Percentiles rank a stretch among this genome's conserved stretches.
Conservation (phyloP, 2,329 filamentous ascomycete genomes). For the Neopestalotiopsis rosae region DNA sequence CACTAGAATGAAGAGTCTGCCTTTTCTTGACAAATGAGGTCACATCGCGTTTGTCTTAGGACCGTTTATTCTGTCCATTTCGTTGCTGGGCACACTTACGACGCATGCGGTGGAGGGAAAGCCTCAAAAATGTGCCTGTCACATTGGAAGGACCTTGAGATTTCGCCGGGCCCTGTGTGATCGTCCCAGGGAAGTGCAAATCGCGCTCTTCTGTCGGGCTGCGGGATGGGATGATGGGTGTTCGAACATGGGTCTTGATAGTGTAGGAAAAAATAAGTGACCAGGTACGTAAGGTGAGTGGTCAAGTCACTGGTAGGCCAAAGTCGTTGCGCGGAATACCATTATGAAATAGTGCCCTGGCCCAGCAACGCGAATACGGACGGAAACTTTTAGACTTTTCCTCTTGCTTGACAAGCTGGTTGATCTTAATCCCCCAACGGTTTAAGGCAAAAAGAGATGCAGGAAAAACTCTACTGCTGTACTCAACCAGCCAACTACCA, state of each 20-base stretch:
- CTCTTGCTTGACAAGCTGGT: background rate
- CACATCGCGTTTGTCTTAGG: conserved; percentile 1
- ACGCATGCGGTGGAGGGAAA: background rate
- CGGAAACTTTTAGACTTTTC: background rate
- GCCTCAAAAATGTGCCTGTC: background rate
- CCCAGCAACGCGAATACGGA: conserved; percentile 1
- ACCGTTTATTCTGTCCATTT: background rate
- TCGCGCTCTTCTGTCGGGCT: background rate
- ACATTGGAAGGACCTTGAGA: conserved; percentile 3
- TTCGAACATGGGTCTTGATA: background rate
- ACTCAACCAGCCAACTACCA: too few relatives aligned
- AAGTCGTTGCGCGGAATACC: background rate
- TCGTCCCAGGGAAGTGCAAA: background rate
- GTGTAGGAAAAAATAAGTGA: too few relatives aligned
- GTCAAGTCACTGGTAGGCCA: too few relatives aligned
- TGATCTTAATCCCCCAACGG: conserved; percentile 1
- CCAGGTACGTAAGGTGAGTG: too few relatives aligned
- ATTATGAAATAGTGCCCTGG: conserved; percentile 3
- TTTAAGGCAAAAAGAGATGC: background rate
- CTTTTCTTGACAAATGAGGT: background rate
- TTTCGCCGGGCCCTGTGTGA: background rate
- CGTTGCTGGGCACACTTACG: background rate
- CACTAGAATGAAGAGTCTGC: background rate
- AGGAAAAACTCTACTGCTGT: background rate
- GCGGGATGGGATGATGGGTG: background rate